Evolutionary conservation across 2,329 filamentous ascomycete genomes (phyloP), one percentile per base, ranked within the genome.

Genomic region (Cytospora schulzeri): DNA sequence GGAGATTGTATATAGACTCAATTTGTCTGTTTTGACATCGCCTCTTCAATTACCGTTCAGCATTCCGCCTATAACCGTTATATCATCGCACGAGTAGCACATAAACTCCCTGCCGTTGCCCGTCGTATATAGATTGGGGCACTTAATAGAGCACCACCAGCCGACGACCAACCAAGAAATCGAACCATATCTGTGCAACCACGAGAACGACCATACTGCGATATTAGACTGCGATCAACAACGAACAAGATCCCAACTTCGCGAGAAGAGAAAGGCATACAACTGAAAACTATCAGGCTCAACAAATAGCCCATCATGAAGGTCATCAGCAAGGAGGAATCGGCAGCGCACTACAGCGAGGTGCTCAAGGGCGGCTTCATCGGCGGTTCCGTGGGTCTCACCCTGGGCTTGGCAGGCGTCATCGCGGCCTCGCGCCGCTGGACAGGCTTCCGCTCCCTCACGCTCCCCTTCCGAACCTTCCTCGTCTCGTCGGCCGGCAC

Each of bases 271-370:
- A 50, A 22, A 9, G 15, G 57, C 22, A 26, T 29, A 7, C 52
- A 53, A 26, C 35, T 33, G 60, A 64, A 22, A 58, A 28, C 28
- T 35, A 17, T 48, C 22, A 55, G 60, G 26, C 48, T 50, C 58
- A 67, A 60, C 78, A 83, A 58, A 68, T 14, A 48, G 45, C 45
- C 45, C 45, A 48, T 22, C 45, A 99, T 98, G 95, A 98, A 97
- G 89, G 83, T 98, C 75, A 85, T 98, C 76, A 96, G 91, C 72
- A 92, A 94, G 76, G 92, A 97, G 86, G 92, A 97, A 81, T 93
- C 97, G 80, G 77, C 83, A 66, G 91, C 86, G 61, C 93, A 97
- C 85, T 97, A 96, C 85, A 80, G 83, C 75, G 81, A 85, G 66
- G 95, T 96, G 67, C 74, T 98, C 70, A 89, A 87, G 75, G 93